phyloP scores from a whole-genome alignment of 2,329 filamentous ascomycete species.

The Epichloe sylvatica region DNA sequence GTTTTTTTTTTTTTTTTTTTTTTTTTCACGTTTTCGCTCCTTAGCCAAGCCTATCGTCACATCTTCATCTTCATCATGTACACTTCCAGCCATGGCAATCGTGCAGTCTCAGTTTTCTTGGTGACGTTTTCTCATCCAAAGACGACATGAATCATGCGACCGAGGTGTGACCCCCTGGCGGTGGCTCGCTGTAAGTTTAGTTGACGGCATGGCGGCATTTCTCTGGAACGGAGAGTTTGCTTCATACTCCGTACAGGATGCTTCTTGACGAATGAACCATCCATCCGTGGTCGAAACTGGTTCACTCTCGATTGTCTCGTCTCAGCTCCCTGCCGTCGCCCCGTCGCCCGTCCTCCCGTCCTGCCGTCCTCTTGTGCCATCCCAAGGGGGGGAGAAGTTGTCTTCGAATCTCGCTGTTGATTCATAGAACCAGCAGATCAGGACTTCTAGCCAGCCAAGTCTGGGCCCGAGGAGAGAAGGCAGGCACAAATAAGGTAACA shows the following conservation, averaged over 20 bases:
- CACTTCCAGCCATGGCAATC: too few species aligned
- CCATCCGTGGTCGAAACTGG: not conserved
- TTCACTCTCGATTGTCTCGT: not conserved
- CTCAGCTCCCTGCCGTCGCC: not conserved
- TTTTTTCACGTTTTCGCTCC: not conserved
- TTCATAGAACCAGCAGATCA: too few species aligned
- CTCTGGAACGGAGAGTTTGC: too few species aligned
- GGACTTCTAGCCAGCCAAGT: not conserved
- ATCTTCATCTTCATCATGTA: too few species aligned
- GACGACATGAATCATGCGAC: not conserved
- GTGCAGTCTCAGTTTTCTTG: not conserved
- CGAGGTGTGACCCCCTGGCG: not conserved
- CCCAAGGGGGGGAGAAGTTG: too few species aligned
- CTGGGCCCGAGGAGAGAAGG: not conserved
- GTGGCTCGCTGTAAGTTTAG: too few species aligned
- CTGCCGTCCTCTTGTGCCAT: not conserved
- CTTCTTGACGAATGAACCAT: not conserved
- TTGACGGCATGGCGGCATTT: too few species aligned
- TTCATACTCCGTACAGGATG: too few species aligned
- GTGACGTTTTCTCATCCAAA: not conserved
- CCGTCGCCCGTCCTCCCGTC: not conserved
- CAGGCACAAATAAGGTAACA: not conserved
- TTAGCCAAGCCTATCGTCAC: not conserved
- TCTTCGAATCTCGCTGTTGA: too few species aligned
- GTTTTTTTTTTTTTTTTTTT: not conserved